A percentile compares a stretch with the other conserved stretches of the same genome.
These are phyloP conservation scores for Cyclotella atomus DNA, from an alignment of 108 stramenopile species.

Conservation along the genomic window DNA sequence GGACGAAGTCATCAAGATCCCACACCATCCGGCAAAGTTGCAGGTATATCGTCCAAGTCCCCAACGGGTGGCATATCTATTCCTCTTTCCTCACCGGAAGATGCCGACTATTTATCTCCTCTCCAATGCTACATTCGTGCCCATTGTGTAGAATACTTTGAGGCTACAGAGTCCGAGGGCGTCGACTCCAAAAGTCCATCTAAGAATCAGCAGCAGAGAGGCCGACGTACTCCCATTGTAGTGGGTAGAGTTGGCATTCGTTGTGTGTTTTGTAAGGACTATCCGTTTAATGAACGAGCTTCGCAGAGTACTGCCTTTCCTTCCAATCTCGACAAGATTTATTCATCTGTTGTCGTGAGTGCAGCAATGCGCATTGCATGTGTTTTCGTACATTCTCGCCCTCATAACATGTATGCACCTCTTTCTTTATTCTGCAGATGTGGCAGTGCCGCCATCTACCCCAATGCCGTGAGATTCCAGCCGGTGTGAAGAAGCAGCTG, in stretches of 20 bases:
- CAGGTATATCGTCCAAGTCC: background rate
- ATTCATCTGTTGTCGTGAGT: conserved; percentile 13
- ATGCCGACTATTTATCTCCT: conserved; percentile 67
- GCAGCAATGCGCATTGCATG: background rate
- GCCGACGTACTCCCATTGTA: conserved; percentile 43
- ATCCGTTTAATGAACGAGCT: conserved; percentile 20
- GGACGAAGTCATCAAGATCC: background rate
- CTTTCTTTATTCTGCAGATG: conserved; percentile 15
- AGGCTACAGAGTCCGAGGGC: conserved; percentile 31
- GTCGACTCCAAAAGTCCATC: conserved; percentile 12
- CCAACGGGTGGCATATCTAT: no score
- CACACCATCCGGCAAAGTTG: background rate
- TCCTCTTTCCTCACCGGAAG: conserved; percentile 31
- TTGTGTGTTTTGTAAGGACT: conserved; percentile 60
- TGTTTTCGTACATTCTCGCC: conserved; percentile 12
- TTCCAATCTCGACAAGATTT: conserved; percentile 16
- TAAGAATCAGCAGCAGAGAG: conserved; percentile 33
- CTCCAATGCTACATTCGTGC: conserved; percentile 73
- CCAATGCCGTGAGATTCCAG: conserved; percentile 34
- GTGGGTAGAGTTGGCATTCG: conserved; percentile 63
- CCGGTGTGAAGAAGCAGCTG: conserved; percentile 19
- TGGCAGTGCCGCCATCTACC: conserved; percentile 51
- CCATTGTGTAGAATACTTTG: conserved; percentile 64
- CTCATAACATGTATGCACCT: background rate
- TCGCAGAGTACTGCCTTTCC: conserved; percentile 25